These are phyloP conservation scores for Chloranthus sessilifolius DNA, from an alignment of 164 flowering plant species.

Conservation along the genomic window DNA sequence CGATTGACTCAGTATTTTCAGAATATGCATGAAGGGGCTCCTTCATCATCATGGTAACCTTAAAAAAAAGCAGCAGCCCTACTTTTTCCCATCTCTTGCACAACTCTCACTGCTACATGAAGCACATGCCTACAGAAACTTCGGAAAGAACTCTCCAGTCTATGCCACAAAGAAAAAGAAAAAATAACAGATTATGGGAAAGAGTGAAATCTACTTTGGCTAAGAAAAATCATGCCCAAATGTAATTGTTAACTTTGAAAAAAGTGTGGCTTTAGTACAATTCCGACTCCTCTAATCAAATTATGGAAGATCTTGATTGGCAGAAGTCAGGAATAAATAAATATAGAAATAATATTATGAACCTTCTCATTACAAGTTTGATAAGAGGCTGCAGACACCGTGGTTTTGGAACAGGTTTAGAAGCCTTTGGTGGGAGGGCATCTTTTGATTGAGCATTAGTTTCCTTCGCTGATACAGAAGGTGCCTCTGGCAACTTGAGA, in stretches of 20 bases:
- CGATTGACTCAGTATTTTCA: slow-evolving; percentile 46
- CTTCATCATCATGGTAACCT: slow-evolving; percentile 90
- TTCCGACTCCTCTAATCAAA: no score
- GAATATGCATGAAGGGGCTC: slow-evolving; percentile 50
- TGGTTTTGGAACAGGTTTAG: slow-evolving; percentile 54
- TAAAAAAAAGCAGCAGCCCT: slow-evolving; percentile 89
- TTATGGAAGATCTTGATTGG: no score
- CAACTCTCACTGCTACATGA: slow-evolving; percentile 96
- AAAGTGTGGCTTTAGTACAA: no score
- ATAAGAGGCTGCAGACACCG: slow-evolving; percentile 91
- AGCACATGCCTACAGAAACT: slow-evolving; percentile 93
- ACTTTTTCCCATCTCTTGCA: slow-evolving; percentile 97
- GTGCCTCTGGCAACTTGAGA: slow-evolving; percentile 85
- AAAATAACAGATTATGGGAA: no score
- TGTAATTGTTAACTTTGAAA: no score
- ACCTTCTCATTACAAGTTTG: slow-evolving; percentile 97
- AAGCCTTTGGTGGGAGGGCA: slow-evolving; percentile 42
- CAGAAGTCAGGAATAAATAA: no score
- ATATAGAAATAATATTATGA: background rate
- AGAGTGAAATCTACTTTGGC: no score
- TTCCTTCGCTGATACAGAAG: slow-evolving; percentile 63
- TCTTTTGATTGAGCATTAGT: slow-evolving; percentile 49
- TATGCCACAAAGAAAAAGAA: slow-evolving; percentile 11
- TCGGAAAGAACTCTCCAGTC: slow-evolving; percentile 92
- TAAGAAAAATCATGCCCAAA: no score